phyloP scores from a whole-genome alignment of 352 stramenopile species.

The Globisporangium cystogenes region DNA sequence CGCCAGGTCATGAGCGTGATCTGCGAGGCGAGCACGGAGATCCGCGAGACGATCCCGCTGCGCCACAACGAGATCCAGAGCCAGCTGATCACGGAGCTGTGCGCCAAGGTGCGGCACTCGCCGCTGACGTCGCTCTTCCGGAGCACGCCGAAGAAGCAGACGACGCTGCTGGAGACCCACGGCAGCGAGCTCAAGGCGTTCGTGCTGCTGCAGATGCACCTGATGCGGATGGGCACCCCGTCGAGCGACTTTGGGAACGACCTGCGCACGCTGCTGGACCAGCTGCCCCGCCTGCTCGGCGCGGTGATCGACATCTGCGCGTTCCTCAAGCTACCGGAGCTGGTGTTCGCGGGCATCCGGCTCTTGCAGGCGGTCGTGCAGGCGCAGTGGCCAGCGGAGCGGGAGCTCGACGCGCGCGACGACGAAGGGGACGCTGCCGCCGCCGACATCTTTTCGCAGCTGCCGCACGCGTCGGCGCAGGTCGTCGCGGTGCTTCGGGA shows the following conservation, averaged over 20 bases:
- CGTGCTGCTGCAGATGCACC: conserved; percentile 94
- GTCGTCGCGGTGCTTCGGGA: conserved; percentile 23
- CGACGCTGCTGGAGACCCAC: conserved; percentile 60
- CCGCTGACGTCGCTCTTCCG: conserved; percentile 51
- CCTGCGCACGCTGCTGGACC: conserved; percentile 94
- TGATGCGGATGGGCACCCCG: conserved; percentile 89
- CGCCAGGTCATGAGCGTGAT: conserved; percentile 41
- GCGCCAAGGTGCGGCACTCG: conserved; percentile 50
- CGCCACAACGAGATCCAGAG: conserved; percentile 97
- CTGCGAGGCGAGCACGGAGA: conserved; percentile 85
- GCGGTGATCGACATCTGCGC: conserved; percentile 90
- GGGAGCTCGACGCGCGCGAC: neutral
- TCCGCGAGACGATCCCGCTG: conserved; percentile 92
- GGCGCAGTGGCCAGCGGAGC: conserved; percentile 34
- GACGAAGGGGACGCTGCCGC: neutral
- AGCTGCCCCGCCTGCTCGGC: conserved; percentile 93
- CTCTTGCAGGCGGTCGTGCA: conserved; percentile 56
- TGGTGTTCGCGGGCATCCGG: conserved; percentile 50
- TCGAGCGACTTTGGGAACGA: conserved; percentile 99
- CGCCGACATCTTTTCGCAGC: conserved; percentile 26
- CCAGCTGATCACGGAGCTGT: conserved; percentile 45
- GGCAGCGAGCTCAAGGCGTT: conserved; percentile 82
- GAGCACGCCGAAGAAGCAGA: conserved; percentile 41
- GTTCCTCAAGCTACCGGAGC: conserved; percentile 33
- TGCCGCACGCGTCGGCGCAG: conserved; percentile 33